Percentiles rank a stretch among this genome's conserved stretches.
These are phyloP conservation scores for Claviceps arundinis DNA, from an alignment of 2,329 filamentous ascomycete genomes.

Conservation along the genomic window DNA sequence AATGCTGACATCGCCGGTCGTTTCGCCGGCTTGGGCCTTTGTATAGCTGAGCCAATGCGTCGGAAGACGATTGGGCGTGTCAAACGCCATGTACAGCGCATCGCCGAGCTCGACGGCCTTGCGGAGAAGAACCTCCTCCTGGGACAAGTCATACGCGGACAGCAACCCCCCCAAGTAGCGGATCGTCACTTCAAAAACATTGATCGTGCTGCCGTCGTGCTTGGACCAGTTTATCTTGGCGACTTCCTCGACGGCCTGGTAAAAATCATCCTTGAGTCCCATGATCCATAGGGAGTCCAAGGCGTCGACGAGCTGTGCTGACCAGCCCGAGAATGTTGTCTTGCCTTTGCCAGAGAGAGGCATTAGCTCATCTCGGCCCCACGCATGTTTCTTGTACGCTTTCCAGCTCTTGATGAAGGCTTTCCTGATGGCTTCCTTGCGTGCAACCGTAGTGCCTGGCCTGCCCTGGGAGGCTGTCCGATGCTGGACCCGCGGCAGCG, in stretches of 20 bases:
- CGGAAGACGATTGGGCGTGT: slow-evolving; percentile 41
- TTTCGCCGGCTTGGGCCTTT: slow-evolving; percentile 24
- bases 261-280: slow-evolving; percentile 42
- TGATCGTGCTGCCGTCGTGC: slow-evolving; percentile 31
- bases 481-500: slow-evolving; percentile 30
- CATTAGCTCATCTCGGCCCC: slow-evolving; percentile 42
- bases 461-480: slow-evolving; percentile 22
- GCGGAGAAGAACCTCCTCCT: slow-evolving; percentile 29
- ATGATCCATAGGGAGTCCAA: slow-evolving; percentile 49
- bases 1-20: slow-evolving; percentile 23
- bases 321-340: slow-evolving; percentile 40
- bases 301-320: slow-evolving; percentile 45
- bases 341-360: slow-evolving; percentile 33
- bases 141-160: slow-evolving; percentile 37
- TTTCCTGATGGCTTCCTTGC: slow-evolving; percentile 24
- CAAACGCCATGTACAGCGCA: slow-evolving; percentile 39
- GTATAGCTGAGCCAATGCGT: slow-evolving; percentile 31
- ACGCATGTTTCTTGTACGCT: slow-evolving; percentile 40
- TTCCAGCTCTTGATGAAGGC: slow-evolving; percentile 34
- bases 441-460: slow-evolving; percentile 1
- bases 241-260: slow-evolving; percentile 32
- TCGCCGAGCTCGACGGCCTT: slow-evolving; percentile 41
- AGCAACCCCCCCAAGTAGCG: slow-evolving; percentile 39
- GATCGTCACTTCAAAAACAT: slow-evolving; percentile 51
- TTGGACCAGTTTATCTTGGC: slow-evolving; percentile 42